A percentile compares a stretch with the other conserved stretches of the same genome.
These are phyloP conservation scores for Hirschfeldia incana DNA, from an alignment of 345 rosid species.

Conservation along the genomic window DNA sequence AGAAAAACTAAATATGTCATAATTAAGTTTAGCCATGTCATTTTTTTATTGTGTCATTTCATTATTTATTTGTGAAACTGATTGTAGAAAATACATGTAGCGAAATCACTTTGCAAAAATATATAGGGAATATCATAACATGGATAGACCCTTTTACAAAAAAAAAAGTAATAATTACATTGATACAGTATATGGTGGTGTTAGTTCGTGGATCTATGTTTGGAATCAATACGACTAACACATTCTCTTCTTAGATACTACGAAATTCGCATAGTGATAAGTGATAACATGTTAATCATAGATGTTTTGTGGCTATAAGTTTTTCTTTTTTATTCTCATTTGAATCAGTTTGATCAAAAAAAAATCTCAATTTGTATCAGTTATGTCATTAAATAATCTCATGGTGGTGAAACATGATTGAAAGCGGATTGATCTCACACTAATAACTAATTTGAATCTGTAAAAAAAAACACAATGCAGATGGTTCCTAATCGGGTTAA, in stretches of 20 bases:
- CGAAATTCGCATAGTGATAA: not conserved
- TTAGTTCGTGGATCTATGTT: not conserved
- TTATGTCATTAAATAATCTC: not conserved
- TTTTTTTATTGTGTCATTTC: too few species aligned
- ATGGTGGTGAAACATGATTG: not conserved
- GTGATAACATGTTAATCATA: not conserved
- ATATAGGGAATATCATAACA: too few species aligned
- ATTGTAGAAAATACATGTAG: too few species aligned
- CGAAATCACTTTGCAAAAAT: too few species aligned
- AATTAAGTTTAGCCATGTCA: too few species aligned
- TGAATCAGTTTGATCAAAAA: not conserved
- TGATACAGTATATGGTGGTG: not conserved
- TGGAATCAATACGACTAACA: not conserved
- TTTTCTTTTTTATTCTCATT: not conserved
- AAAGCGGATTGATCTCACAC: not conserved
- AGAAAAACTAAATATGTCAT: too few species aligned
- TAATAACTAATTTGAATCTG: not conserved
- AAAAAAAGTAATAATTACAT: not conserved
- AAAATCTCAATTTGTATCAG: not conserved
- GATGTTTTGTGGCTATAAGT: not conserved
- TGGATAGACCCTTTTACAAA: too few species aligned
- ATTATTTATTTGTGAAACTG: too few species aligned
- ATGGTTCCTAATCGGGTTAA: slow-evolving; percentile 31
- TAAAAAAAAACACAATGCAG: not conserved
- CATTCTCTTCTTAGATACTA: not conserved